A percentile compares a stretch with the other conserved stretches of the same genome.
Conservation (phyloP, 2,329 filamentous ascomycete genomes). For the Zasmidium citrigriseum region DNA sequence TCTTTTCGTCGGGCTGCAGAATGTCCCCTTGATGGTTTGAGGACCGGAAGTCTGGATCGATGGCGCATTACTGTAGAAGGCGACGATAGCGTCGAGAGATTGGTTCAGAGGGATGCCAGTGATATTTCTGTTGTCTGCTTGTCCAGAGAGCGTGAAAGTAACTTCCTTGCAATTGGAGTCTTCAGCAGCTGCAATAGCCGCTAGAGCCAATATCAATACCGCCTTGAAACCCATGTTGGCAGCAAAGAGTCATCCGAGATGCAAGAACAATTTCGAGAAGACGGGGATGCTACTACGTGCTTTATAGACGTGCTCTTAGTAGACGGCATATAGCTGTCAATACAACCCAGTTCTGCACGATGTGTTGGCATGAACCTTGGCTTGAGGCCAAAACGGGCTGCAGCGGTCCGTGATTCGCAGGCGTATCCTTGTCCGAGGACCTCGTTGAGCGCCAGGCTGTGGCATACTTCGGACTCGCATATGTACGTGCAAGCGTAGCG, state of each 20-base stretch:
- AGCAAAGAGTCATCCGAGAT: too few relatives aligned
- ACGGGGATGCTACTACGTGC: not conserved
- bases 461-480: too few relatives aligned
- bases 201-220: not conserved
- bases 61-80: conserved; percentile 2
- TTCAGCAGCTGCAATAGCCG: not conserved
- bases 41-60: conserved; percentile 7
- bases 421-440: too few relatives aligned
- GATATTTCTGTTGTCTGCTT: conserved; percentile 11
- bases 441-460: too few relatives aligned
- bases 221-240: too few relatives aligned
- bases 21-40: conserved; percentile 15
- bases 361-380: not conserved
- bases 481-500: too few relatives aligned
- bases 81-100: not conserved
- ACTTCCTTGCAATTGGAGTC: conserved; percentile 12
- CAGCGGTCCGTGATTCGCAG: not conserved
- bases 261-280: not conserved
- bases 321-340: not conserved
- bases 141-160: conserved; percentile 10
- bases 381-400: not conserved
- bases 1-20: conserved; percentile 8
- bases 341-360: not conserved
- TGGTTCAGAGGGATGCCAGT: conserved; percentile 9
- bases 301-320: not conserved